These are phyloP conservation scores for Emergomyces pasteurianus DNA, from an alignment of 2,329 filamentous ascomycete genomes.

Conservation along the genomic window DNA sequence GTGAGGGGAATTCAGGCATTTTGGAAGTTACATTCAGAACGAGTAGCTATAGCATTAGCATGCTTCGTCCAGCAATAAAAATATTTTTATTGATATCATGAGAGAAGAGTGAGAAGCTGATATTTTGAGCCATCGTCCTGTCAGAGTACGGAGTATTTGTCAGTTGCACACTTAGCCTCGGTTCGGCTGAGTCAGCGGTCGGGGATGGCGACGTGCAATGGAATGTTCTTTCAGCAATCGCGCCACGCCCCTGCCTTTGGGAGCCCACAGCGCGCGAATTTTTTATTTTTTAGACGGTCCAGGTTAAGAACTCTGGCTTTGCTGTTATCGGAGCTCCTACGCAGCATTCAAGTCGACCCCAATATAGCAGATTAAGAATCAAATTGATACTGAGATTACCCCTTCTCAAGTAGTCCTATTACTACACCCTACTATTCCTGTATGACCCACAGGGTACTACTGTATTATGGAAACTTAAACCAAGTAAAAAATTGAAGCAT, in stretches of 20 bases:
- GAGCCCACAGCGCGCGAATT: not conserved
- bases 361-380: not conserved
- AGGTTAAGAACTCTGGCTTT: not conserved
- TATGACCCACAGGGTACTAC: not conserved
- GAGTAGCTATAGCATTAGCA: not conserved
- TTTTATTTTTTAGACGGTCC: no score
- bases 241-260: not conserved
- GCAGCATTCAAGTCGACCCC: not conserved
- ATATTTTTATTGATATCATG: not conserved
- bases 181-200: not conserved
- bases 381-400: not conserved
- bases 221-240: not conserved
- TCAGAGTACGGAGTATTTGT: not conserved
- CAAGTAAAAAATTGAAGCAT: not conserved
- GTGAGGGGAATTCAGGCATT: conserved; percentile 46
- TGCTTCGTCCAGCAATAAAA: no score
- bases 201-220: not conserved
- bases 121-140: not conserved
- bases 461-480: not conserved
- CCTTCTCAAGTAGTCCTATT: not conserved
- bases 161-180: not conserved
- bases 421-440: not conserved
- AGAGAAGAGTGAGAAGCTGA: not conserved
- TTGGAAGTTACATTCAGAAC: conserved; percentile 12
- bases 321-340: not conserved